Evolutionary conservation across 2,329 filamentous ascomycete genomes (phyloP), one percentile per base, ranked within the genome.

Genomic region (Botrytis tulipae): DNA sequence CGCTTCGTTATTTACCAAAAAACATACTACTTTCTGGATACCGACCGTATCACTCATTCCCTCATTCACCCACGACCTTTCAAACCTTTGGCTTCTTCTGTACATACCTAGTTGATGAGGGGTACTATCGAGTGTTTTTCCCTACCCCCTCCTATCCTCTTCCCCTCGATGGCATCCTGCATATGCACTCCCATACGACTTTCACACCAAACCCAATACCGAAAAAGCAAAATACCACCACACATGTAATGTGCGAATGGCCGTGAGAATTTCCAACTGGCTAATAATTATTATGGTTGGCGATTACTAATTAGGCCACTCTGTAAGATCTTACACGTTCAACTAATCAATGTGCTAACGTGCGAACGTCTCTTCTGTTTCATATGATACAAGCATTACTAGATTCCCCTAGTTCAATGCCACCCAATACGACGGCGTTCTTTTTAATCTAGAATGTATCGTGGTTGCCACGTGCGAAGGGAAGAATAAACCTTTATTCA

Each of bases 401-500:
- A 63, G 37, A 42, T 40, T 22, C 25, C 48, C 37, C n/a, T 63
- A 44, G 25, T 42, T 37, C 35, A 62, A 42, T 62, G 25, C 25
- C n/a, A 42, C 60, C 60, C 37, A 22, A 66, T 35, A 20, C 44
- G 46, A 66, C 67, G 4, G 67, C 67, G 51, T 57, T 42, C 20
- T 60, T 70, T 5, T 70, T 20, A 16, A 37, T 20, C 20, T n/a
- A 10, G 40, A 51, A 25, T n/a, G 1, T 61, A 61, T 70, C 68
- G 22, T 62, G 68, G 35, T 48, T 70, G 29, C 57, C 68, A 70
- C 29, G 42, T 70, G 68, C n/a, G 20, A 54, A 16, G 48, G 5
- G 14, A n/a, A n/a, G 14, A 7, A n/a, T 14, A 6, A 51, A 51
- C n/a, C 25, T 51, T 51, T n/a, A n/a, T 51, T 51, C 25, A 51